phyloP scores from a whole-genome alignment of 176 grass and related monocot genomes.

The sorghum (Sorghum bicolor) region DNA sequence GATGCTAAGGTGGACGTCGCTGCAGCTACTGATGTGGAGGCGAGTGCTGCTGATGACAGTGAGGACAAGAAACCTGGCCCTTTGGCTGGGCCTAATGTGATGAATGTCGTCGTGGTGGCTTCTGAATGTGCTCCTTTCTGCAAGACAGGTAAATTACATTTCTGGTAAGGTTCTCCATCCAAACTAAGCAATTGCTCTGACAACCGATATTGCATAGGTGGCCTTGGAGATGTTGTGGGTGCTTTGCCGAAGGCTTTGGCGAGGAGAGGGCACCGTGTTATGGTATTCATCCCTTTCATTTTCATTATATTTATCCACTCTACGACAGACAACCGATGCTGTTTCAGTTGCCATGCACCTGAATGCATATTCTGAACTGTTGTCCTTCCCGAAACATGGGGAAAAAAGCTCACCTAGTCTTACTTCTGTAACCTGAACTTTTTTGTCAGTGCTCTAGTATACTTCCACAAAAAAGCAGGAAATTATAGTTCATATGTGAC shows the following conservation, averaged over 20 bases:
- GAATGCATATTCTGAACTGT: slow-evolving; percentile 11
- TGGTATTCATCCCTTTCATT: slow-evolving; percentile 35
- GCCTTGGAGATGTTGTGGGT: slow-evolving; percentile 91
- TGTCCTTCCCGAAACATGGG: not conserved
- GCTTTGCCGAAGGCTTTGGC: slow-evolving; percentile 96
- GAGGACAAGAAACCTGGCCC: slow-evolving; percentile 36
- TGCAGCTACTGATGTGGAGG: not conserved
- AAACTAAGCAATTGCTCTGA: not conserved
- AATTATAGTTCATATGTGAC: not conserved
- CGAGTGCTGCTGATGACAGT: slow-evolving; percentile 5
- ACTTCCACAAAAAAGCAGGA: not conserved
- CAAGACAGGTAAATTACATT: slow-evolving; percentile 62
- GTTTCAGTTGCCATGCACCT: not conserved
- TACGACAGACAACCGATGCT: not conserved
- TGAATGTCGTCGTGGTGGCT: slow-evolving; percentile 89
- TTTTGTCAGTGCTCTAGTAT: not conserved
- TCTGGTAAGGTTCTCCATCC: not conserved
- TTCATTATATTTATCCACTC: not conserved
- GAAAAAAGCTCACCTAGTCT: not conserved
- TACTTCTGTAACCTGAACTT: not conserved
- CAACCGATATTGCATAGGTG: slow-evolving; percentile 45
- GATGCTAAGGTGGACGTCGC: slow-evolving; percentile 18
- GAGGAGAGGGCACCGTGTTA: slow-evolving; percentile 93
- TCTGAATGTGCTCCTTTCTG: slow-evolving; percentile 90
- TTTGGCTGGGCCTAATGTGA: slow-evolving; percentile 85